A percentile compares a stretch with the other conserved stretches of the same genome.
phyloP scores from a whole-genome alignment of 345 rosid species.

The Aquilaria sinensis region DNA sequence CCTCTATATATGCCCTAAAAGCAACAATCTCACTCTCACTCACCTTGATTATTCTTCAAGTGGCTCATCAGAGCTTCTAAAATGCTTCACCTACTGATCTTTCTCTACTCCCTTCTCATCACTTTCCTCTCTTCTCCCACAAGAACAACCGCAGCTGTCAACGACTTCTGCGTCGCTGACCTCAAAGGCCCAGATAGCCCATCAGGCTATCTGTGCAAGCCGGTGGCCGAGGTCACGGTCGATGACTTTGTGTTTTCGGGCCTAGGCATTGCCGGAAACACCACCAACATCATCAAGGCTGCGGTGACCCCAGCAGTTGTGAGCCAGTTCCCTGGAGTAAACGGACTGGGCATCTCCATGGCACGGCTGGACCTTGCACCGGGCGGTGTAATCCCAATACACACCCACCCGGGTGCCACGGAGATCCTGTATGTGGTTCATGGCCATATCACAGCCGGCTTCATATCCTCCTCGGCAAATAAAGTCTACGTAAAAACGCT shows the following conservation, averaged over 20 bases:
- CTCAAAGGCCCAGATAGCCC: conserved; percentile 42
- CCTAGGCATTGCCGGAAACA: conserved; percentile 53
- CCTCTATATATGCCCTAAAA: too few species aligned
- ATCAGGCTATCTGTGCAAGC: conserved; percentile 57
- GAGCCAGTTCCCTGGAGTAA: conserved; percentile 54
- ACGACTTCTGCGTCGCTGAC: conserved; percentile 84
- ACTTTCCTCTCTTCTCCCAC: conserved; percentile 34
- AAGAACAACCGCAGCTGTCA: conserved; percentile 32
- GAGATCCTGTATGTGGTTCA: conserved; percentile 49
- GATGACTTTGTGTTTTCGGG: conserved; percentile 56
- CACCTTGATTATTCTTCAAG: too few species aligned
- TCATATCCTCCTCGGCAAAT: conserved; percentile 54
- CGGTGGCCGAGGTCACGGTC: conserved; percentile 33
- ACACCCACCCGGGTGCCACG: conserved; percentile 75
- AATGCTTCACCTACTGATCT: conserved; percentile 33
- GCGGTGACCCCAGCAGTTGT: conserved; percentile 75
- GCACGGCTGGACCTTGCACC: conserved; percentile 71
- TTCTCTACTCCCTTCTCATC: too few species aligned
- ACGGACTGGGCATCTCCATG: conserved; percentile 70
- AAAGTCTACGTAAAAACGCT: conserved; percentile 10
- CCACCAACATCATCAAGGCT: conserved; percentile 61
- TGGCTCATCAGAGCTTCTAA: conserved; percentile 3
- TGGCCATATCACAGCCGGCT: conserved; percentile 60
- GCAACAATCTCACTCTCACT: too few species aligned
- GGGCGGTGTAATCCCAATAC: conserved; percentile 79